These are phyloP conservation scores for Piper longum DNA, from an alignment of 164 flowering plant species.

Conservation along the genomic window DNA sequence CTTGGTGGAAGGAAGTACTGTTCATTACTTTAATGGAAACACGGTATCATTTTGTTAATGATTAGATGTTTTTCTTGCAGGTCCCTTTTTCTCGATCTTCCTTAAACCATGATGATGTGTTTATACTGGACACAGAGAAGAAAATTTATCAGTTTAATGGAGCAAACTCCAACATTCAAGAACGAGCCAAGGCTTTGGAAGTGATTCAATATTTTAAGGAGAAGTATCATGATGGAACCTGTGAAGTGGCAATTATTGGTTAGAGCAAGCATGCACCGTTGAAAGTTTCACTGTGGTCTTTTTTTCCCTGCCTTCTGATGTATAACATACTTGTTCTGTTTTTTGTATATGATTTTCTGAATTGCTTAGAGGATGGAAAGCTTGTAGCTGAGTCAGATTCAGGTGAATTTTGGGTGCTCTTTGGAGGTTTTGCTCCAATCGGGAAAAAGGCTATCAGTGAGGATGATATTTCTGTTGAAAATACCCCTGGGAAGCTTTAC, in stretches of 20 bases:
- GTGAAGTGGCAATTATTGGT: constrained; percentile 96
- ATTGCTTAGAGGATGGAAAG: constrained; percentile 79
- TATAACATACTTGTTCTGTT: not conserved
- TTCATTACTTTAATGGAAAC: no score
- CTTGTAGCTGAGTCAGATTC: constrained; percentile 87
- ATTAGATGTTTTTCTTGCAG: constrained; percentile 22
- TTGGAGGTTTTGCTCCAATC: constrained; percentile 99
- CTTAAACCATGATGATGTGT: constrained; percentile 96
- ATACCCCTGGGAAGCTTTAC: constrained; percentile 65
- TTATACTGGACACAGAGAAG: constrained; percentile 72
- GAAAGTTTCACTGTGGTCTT: not conserved
- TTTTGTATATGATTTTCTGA: constrained; percentile 4
- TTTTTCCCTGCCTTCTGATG: not conserved
- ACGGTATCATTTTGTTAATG: no score
- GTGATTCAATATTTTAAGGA: constrained; percentile 91
- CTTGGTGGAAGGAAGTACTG: no score
- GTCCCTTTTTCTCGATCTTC: constrained; percentile 92
- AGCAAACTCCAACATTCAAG: constrained; percentile 95
- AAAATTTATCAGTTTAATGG: constrained; percentile 99
- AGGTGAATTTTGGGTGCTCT: constrained; percentile 95
- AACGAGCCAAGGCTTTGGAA: constrained; percentile 96
- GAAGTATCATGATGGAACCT: constrained; percentile 79
- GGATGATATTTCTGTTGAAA: constrained; percentile 76
- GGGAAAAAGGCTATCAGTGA: constrained; percentile 71
- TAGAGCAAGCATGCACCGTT: constrained; percentile 1